Evolutionary conservation across 2,329 filamentous ascomycete species (phyloP).

Genomic region (Dactylellina drechsleri): DNA sequence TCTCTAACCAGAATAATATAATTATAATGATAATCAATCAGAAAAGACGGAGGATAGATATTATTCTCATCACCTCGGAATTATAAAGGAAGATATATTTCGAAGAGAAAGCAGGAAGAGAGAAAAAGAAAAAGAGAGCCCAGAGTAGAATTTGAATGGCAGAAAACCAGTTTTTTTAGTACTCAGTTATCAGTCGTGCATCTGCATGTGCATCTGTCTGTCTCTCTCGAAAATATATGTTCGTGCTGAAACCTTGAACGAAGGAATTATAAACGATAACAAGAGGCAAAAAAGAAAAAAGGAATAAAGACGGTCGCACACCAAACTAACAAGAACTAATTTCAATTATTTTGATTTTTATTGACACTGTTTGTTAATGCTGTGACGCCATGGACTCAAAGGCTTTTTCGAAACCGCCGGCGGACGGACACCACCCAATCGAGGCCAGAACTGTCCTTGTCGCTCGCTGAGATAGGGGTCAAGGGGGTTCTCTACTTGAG

Average conservation of each 20-base stretch:
- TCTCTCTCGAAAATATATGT: no score
- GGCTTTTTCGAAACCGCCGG: constrained; percentile 52
- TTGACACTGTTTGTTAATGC: constrained; percentile 5
- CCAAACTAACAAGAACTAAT: constrained; percentile 16
- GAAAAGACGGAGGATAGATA: no score
- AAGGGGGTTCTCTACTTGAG: constrained; percentile 8
- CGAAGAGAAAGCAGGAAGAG: no score
- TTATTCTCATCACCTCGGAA: no score
- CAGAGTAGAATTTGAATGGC: no score
- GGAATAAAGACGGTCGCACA: background rate
- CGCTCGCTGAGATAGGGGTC: constrained; percentile 27
- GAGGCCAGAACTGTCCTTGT: constrained; percentile 36
- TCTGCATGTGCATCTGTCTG: no score
- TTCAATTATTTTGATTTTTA: constrained; percentile 2
- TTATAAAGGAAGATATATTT: no score
- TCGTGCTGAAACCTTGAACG: background rate
- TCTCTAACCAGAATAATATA: no score
- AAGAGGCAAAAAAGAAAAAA: constrained; percentile 8
- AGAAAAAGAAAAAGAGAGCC: no score
- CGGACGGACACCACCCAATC: constrained; percentile 50
- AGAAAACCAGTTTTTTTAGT: no score
- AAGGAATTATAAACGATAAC: background rate
- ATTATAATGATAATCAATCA: no score
- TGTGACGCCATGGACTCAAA: constrained; percentile 45
- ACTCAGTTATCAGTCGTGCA: no score